These are phyloP conservation scores for Diplodia corticola DNA, from an alignment of 2,329 filamentous ascomycete species.

Conservation along the genomic window DNA sequence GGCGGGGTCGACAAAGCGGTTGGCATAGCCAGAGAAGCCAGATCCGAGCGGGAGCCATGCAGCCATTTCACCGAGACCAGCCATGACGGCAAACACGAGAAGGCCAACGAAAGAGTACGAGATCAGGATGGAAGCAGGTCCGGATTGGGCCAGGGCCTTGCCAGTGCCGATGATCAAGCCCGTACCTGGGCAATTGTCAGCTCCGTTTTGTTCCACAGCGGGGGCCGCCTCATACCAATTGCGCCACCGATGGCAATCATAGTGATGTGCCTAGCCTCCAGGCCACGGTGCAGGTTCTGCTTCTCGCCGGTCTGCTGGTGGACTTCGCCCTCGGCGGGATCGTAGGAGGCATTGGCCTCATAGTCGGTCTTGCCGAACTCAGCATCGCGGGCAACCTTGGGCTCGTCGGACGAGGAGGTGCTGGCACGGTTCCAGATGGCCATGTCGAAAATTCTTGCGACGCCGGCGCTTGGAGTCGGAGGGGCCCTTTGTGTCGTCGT, in stretches of 20 bases:
- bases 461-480: not conserved
- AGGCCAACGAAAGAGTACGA: conserved; percentile 69
- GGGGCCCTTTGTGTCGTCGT: not conserved
- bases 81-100: conserved; percentile 80
- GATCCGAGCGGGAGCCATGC: conserved; percentile 75
- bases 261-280: conserved; percentile 57
- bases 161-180: conserved; percentile 70
- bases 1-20: conserved; percentile 76
- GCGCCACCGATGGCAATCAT: conserved; percentile 75
- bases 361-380: conserved; percentile 19
- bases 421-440: conserved; percentile 19
- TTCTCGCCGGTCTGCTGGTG: conserved; percentile 2
- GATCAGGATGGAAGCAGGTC: conserved; percentile 69
- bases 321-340: conserved; percentile 9
- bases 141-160: conserved; percentile 50
- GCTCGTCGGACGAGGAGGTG: conserved; percentile 10
- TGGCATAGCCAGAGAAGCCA: conserved; percentile 80
- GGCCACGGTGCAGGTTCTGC: conserved; percentile 50
- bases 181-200: conserved; percentile 44
- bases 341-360: conserved; percentile 7
- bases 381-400: not conserved
- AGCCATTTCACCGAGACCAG: conserved; percentile 79
- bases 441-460: not conserved
- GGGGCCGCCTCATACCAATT: conserved; percentile 54
- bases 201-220: conserved; percentile 41